A percentile compares a stretch with the other conserved stretches of the same genome.
phyloP scores from a whole-genome alignment of 2,329 filamentous ascomycete genomes.

The Xylaria sp. region DNA sequence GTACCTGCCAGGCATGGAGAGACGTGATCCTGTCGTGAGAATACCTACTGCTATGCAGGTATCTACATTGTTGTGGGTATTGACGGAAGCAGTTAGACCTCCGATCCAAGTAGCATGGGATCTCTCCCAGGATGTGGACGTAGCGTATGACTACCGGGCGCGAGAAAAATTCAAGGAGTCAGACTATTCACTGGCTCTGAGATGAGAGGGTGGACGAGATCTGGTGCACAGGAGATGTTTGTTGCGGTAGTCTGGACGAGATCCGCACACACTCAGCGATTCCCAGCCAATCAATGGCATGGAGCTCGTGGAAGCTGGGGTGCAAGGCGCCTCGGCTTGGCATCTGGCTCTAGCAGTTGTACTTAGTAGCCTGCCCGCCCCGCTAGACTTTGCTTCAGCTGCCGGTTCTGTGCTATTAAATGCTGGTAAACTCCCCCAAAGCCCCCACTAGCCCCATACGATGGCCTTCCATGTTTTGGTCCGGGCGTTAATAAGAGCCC shows the following conservation, averaged over 20 bases:
- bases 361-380: not conserved
- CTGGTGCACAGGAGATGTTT: slow-evolving; percentile 15
- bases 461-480: slow-evolving; percentile 15
- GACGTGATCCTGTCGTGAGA: not conserved
- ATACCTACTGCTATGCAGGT: not conserved
- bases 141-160: slow-evolving; percentile 1
- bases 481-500: slow-evolving; percentile 15
- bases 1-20: not conserved
- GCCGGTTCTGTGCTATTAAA: slow-evolving; percentile 14
- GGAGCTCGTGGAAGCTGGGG: slow-evolving; percentile 40
- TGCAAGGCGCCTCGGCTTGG: slow-evolving; percentile 44
- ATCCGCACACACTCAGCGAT: slow-evolving; percentile 34
- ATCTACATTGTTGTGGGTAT: not conserved
- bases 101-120: slow-evolving; percentile 1
- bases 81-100: slow-evolving; percentile 10
- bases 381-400: slow-evolving; percentile 14
- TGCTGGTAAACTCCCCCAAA: not conserved
- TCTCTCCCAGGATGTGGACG: slow-evolving; percentile 3
- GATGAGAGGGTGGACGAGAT: slow-evolving; percentile 9
- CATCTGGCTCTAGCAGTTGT: slow-evolving; percentile 16
- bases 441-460: slow-evolving; percentile 11
- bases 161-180: slow-evolving; percentile 13
- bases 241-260: slow-evolving; percentile 25
- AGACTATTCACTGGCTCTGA: slow-evolving; percentile 26
- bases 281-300: slow-evolving; percentile 45